These are phyloP conservation scores for Podospora pseudocomata DNA, from an alignment of 495 filamentous ascomycete species.

Conservation along the genomic window DNA sequence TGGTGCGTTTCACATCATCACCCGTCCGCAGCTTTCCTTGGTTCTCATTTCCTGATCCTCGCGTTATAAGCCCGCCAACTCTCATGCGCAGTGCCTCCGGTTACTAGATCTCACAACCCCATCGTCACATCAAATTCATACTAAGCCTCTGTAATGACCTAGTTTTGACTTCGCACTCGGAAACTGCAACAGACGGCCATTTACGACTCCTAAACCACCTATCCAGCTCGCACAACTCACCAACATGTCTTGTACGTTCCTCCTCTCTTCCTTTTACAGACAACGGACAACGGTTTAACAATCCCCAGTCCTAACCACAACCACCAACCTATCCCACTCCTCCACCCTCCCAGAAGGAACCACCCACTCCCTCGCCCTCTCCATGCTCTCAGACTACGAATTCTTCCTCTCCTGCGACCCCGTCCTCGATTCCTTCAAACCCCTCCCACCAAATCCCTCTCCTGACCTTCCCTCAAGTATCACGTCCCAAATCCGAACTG, in stretches of 20 bases:
- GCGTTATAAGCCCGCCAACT: background rate
- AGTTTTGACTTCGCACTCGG: background rate
- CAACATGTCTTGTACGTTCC: slow-evolving; percentile 27
- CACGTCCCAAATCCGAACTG: slow-evolving; percentile 14
- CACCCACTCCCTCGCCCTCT: slow-evolving; percentile 54
- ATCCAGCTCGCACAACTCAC: background rate
- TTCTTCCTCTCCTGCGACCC: slow-evolving; percentile 46
- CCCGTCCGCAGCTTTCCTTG: background rate
- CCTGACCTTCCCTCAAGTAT: slow-evolving; percentile 22
- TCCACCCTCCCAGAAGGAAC: slow-evolving; percentile 56
- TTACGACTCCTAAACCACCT: background rate
- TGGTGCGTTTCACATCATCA: slow-evolving; percentile 8
- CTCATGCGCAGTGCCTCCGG: background rate
- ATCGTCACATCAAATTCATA: background rate
- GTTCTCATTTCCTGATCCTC: background rate
- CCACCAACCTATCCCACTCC: slow-evolving; percentile 49
- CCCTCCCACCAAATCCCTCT: slow-evolving; percentile 19
- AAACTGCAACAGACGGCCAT: background rate
- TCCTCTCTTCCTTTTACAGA: background rate
- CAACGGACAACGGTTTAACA: background rate
- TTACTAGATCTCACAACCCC: background rate
- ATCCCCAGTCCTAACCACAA: slow-evolving; percentile 36
- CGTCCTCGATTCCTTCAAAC: slow-evolving; percentile 38
- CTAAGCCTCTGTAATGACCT: background rate
- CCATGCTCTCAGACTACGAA: slow-evolving; percentile 58